Evolutionary conservation across 2,329 filamentous ascomycete genomes (phyloP).

Genomic region (Penicillium janthinellum): DNA sequence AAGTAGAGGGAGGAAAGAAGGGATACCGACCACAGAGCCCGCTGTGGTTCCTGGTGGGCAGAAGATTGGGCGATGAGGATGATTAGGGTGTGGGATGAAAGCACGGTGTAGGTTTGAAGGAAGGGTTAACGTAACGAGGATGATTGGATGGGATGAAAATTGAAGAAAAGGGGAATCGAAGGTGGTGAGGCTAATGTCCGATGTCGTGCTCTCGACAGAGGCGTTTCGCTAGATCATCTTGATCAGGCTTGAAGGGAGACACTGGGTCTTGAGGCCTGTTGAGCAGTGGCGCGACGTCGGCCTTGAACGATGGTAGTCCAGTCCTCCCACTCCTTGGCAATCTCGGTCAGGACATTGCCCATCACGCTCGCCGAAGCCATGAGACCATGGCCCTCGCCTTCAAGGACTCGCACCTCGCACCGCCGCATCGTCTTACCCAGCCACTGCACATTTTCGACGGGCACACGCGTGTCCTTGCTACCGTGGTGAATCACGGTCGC

Average conservation of each 20-base stretch:
- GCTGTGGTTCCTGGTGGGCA: slow-evolving; percentile 6
- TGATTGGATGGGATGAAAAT: not conserved
- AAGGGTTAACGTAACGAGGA: slow-evolving; percentile 1
- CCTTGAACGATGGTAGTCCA: slow-evolving; percentile 66
- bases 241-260: slow-evolving; percentile 21
- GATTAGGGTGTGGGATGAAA: not conserved
- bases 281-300: slow-evolving; percentile 38
- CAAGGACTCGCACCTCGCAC: slow-evolving; percentile 87
- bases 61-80: slow-evolving; percentile 1
- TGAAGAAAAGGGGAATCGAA: not conserved
- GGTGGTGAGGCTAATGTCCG: not conserved
- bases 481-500: slow-evolving; percentile 94
- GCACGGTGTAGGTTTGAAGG: not conserved
- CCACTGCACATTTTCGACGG: slow-evolving; percentile 94
- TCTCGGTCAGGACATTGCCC: slow-evolving; percentile 92
- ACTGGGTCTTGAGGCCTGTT: slow-evolving; percentile 20
- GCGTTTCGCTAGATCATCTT: not conserved
- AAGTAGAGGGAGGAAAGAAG: not conserved
- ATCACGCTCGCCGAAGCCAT: slow-evolving; percentile 96
- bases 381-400: slow-evolving; percentile 89
- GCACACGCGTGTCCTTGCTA: slow-evolving; percentile 84
- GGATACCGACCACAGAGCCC: slow-evolving; percentile 10
- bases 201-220: not conserved
- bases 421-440: slow-evolving; percentile 89
- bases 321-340: slow-evolving; percentile 90